Base-by-base conservation (phyloP, 306 rosid species). In the Luffa aegyptiaca region DNA sequence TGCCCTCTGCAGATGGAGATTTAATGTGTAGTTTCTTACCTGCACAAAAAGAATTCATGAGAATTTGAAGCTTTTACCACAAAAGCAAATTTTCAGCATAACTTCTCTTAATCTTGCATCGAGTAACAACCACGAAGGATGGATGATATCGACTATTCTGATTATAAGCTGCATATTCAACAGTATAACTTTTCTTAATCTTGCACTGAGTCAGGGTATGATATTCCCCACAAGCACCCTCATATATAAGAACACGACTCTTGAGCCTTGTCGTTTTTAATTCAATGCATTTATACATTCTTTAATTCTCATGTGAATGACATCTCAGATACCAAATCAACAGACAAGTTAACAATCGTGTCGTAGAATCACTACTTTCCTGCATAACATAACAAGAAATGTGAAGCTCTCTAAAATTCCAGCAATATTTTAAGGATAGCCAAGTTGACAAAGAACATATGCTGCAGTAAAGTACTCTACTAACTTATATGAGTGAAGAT, bases 1-100 rank as follows among this genome's bases (percentile, higher is more conserved):
- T 53, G 88, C 86, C 78, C 84, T 80, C 82, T 82, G 85, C 70
- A 85, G 80, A 82, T 85, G 85, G 41, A 85, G 82, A 80, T 82
- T 82, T n/a, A 85, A 80, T 17, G 86, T 66, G 77, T 85, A 80
- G 62, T 82, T 85, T 52, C 59, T 80, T 55, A 85, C 77, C 88
- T 85, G 86, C 79, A 82, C 71, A 75, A 21, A 64, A 53, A 73
- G 65, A 77, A 55, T 52, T 14, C 65, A 37, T 51, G 45, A 13
- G 31, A 18, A 42, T 14, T 51, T 73, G 21, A 14, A 49, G 21
- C 58, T 6, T 73, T 48, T 73, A 26, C 8, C 21, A 26, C 77
- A 31, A 73, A 42, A 31, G 21, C 42, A 72, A 72, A 21, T 7
- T 26, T n/a, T 70, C 39, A 2, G 17, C 36, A 69, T 20, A 18